A percentile compares a stretch with the other conserved stretches of the same genome.
These are phyloP conservation scores for Akebia trifoliata DNA, from an alignment of 164 flowering plant genomes.

Conservation along the genomic window DNA sequence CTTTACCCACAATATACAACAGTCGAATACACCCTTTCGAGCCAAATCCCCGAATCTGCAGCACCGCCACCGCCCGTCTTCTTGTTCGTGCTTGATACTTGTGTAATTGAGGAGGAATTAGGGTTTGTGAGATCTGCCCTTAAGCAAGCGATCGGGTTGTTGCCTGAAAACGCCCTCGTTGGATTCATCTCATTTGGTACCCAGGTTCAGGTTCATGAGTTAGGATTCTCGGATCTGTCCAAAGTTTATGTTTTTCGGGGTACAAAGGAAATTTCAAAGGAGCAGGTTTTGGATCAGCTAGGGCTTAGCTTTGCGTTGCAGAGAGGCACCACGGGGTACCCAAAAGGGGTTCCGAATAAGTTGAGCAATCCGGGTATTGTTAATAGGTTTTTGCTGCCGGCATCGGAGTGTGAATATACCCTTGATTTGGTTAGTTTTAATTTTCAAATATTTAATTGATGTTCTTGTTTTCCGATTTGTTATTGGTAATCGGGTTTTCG, in stretches of 20 bases:
- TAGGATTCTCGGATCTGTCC: slow-evolving; percentile 80
- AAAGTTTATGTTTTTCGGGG: slow-evolving; percentile 90
- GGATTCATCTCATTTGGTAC: slow-evolving; percentile 91
- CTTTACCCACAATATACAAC: slow-evolving; percentile 75
- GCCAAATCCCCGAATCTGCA: background rate
- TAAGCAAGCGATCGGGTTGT: slow-evolving; percentile 62
- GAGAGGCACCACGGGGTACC: slow-evolving; percentile 30
- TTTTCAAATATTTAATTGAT: background rate
- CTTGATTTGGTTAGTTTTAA: slow-evolving; percentile 52
- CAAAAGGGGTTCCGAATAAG: slow-evolving; percentile 37
- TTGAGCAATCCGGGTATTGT: slow-evolving; percentile 30
- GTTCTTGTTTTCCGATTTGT: background rate
- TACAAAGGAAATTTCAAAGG: slow-evolving; percentile 67
- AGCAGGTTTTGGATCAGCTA: slow-evolving; percentile 88
- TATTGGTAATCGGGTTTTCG: background rate
- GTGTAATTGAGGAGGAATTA: slow-evolving; percentile 86
- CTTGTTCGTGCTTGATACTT: slow-evolving; percentile 75
- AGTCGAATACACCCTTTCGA: slow-evolving; percentile 45
- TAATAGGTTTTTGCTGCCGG: slow-evolving; percentile 72
- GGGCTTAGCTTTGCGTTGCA: slow-evolving; percentile 45
- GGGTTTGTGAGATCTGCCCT: slow-evolving; percentile 69
- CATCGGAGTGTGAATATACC: slow-evolving; percentile 80
- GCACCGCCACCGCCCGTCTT: slow-evolving; percentile 45
- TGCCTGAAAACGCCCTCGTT: slow-evolving; percentile 83
- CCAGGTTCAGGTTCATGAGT: slow-evolving; percentile 92